These are phyloP conservation scores for Eucalyptus cloeziana DNA, from an alignment of 345 rosid genomes.

Conservation along the genomic window DNA sequence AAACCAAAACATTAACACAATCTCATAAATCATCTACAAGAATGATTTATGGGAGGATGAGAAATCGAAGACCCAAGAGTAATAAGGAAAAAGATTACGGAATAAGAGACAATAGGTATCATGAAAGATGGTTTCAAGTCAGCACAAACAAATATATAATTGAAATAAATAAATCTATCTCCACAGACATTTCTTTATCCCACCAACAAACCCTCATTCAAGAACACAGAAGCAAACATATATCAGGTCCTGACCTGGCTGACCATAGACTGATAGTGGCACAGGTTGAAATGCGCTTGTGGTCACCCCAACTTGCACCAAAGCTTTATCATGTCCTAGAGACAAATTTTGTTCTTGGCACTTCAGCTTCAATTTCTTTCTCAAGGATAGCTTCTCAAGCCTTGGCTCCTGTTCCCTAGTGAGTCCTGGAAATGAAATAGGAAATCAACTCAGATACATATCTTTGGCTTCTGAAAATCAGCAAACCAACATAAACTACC, in stretches of 20 bases:
- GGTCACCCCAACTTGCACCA: constrained; percentile 29
- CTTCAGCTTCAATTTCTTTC: constrained; percentile 86
- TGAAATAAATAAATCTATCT: not conserved
- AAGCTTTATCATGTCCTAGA: constrained; percentile 35
- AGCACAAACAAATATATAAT: not conserved
- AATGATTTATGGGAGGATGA: not conserved
- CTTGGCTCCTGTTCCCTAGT: constrained; percentile 40
- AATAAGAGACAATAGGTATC: not conserved
- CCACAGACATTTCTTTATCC: not conserved
- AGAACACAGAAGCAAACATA: not conserved
- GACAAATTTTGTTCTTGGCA: constrained; percentile 70
- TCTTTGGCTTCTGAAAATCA: not conserved
- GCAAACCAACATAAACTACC: not conserved
- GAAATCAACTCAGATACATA: not conserved
- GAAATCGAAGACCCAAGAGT: not conserved
- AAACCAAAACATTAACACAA: not conserved
- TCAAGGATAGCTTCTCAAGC: constrained; percentile 65
- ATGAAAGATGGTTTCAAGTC: not conserved
- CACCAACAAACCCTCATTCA: not conserved
- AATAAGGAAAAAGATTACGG: not conserved
- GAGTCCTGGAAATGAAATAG: constrained; percentile 30
- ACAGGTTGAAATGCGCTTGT: constrained; percentile 30
- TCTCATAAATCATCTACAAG: not conserved
- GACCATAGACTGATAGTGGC: constrained; percentile 26
- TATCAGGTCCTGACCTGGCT: constrained; percentile 27